Evolutionary conservation across 306 rosid genomes (phyloP).

Genomic region (Macrotyloma uniflorum): DNA sequence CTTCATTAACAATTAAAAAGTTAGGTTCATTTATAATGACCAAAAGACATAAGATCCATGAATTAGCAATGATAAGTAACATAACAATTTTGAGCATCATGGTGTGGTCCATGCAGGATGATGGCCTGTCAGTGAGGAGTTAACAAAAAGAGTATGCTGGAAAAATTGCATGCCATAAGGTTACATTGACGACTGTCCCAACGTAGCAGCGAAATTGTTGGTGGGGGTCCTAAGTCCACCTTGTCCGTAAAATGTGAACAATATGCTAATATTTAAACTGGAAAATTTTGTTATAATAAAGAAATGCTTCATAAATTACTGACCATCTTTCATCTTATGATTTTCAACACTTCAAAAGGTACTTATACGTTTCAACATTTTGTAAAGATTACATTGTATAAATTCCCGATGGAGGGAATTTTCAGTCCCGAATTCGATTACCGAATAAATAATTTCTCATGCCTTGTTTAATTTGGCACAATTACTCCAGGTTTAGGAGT

Average conservation of each 20-base stretch:
- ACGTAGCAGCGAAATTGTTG: constrained; percentile 74
- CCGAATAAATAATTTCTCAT: not conserved
- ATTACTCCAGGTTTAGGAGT: not conserved
- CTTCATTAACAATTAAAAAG: not conserved
- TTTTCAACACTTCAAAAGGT: not conserved
- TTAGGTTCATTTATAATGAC: not conserved
- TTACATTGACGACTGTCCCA: constrained; percentile 80
- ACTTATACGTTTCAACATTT: constrained; percentile 23
- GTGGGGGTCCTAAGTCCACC: constrained; percentile 84
- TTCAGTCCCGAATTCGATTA: constrained; percentile 7
- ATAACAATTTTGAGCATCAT: constrained; percentile 93
- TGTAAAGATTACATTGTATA: constrained; percentile 28
- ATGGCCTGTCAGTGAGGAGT: constrained; percentile 88
- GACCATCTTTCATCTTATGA: constrained; percentile 15
- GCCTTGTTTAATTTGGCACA: not conserved
- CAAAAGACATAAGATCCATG: not conserved
- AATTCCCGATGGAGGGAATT: not conserved
- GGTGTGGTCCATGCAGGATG: constrained; percentile 97
- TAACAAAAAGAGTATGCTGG: constrained; percentile 82
- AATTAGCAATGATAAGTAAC: not conserved
- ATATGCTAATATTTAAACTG: constrained; percentile 48
- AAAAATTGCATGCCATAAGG: constrained; percentile 70
- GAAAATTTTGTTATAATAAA: not conserved
- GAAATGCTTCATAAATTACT: not conserved
- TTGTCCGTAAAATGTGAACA: constrained; percentile 69